Conservation (phyloP, 2,329 filamentous ascomycete species). For the Xylaria multiplex region DNA sequence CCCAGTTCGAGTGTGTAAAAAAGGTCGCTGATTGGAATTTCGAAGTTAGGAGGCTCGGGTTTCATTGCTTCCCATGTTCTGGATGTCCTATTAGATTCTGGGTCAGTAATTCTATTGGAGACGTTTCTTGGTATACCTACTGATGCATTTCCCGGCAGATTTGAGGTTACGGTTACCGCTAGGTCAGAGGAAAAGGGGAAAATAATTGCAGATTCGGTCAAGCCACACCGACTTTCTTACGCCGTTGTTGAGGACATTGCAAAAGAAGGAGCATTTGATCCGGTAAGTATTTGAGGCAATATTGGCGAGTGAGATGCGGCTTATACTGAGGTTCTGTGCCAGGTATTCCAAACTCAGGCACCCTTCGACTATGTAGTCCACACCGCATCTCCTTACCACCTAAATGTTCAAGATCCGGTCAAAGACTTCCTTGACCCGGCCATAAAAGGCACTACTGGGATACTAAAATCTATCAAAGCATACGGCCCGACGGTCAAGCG, state of each 20-base stretch:
- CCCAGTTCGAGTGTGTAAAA: not conserved
- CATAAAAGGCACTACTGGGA: conserved; percentile 61
- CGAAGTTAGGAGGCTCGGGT: conserved; percentile 58
- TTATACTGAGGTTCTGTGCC: not conserved
- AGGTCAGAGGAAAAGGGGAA: conserved; percentile 60
- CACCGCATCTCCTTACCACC: conserved; percentile 79
- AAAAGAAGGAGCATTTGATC: conserved; percentile 73
- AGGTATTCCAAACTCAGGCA: conserved; percentile 54
- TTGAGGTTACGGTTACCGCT: conserved; percentile 58
- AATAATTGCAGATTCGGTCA: conserved; percentile 55
- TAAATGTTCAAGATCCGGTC: conserved; percentile 64
- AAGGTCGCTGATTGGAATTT: conserved; percentile 11
- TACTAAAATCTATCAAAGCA: conserved; percentile 60
- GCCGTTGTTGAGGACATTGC: conserved; percentile 78
- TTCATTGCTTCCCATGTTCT: conserved; percentile 66
- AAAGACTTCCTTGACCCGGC: conserved; percentile 65
- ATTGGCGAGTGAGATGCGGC: not conserved
- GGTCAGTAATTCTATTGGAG: conserved; percentile 45
- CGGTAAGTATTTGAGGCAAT: conserved; percentile 48
- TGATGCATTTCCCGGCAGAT: conserved; percentile 45
- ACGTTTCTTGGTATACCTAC: conserved; percentile 55
- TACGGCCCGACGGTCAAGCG: conserved; percentile 65
- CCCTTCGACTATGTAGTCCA: conserved; percentile 79
- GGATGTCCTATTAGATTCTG: conserved; percentile 56
- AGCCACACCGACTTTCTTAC: conserved; percentile 52